Conservation (phyloP, 768 basidiomycete genomes). For the Sutorius australiensis region DNA sequence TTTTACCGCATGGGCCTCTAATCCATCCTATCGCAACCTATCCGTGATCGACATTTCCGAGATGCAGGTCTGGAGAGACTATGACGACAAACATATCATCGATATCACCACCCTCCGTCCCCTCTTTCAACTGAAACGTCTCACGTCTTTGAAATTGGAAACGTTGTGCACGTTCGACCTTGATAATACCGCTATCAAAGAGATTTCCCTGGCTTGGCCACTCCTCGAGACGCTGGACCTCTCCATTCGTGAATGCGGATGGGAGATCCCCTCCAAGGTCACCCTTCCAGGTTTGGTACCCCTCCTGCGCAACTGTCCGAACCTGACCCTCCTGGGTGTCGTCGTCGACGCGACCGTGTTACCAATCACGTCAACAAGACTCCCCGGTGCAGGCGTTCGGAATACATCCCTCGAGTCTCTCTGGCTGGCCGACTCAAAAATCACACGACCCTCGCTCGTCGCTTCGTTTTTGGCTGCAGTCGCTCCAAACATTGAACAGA, state of each 20-base stretch:
- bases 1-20: slow-evolving; percentile 21
- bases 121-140: slow-evolving; percentile 21
- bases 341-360: slow-evolving; percentile 28
- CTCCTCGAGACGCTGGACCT: slow-evolving; percentile 27
- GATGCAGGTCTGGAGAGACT: slow-evolving; percentile 29
- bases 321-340: slow-evolving; percentile 24
- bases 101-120: slow-evolving; percentile 23
- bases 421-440: slow-evolving; percentile 27
- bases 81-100: slow-evolving; percentile 30
- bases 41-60: slow-evolving; percentile 28
- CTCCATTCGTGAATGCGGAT: slow-evolving; percentile 28
- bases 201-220: slow-evolving; percentile 28
- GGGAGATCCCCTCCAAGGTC: slow-evolving; percentile 29
- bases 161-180: slow-evolving; percentile 27
- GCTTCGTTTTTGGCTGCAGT: slow-evolving; percentile 28
- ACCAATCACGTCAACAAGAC: slow-evolving; percentile 1
- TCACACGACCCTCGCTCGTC: slow-evolving; percentile 26
- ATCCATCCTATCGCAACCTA: slow-evolving; percentile 22
- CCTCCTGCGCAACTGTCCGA: slow-evolving; percentile 21
- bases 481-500: slow-evolving; percentile 29
- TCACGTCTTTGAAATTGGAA: slow-evolving; percentile 25
- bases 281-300: slow-evolving; percentile 23
- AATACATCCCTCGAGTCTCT: slow-evolving; percentile 27
- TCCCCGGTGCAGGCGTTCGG: slow-evolving; percentile 19
- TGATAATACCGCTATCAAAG: slow-evolving; percentile 21